Conservation (phyloP, 2,329 filamentous ascomycete genomes). For the Escovopsis sp. region DNA sequence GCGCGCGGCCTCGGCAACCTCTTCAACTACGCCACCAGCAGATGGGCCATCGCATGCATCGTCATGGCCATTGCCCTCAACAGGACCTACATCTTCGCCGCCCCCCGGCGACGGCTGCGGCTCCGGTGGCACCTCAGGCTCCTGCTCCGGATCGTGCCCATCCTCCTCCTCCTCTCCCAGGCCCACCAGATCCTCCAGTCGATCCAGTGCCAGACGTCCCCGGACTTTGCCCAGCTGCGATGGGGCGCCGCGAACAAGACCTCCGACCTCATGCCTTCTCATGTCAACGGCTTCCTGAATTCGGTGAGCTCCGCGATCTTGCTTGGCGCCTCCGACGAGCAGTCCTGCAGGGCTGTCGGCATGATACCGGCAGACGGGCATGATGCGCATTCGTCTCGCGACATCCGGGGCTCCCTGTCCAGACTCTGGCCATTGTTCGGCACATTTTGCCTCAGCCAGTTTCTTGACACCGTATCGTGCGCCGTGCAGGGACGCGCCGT, state of each 20-base stretch:
- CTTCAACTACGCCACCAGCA: slow-evolving; percentile 79
- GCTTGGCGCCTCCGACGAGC: slow-evolving; percentile 56
- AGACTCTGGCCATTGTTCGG: slow-evolving; percentile 62
- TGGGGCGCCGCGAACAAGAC: slow-evolving; percentile 53
- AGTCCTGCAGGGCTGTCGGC: slow-evolving; percentile 58
- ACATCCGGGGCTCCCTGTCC: slow-evolving; percentile 64
- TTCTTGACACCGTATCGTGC: slow-evolving; percentile 77
- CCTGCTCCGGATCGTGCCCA: slow-evolving; percentile 53
- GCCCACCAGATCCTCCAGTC: slow-evolving; percentile 60
- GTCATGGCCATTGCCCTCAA: slow-evolving; percentile 78
- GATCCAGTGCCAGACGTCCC: slow-evolving; percentile 81
- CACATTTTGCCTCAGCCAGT: slow-evolving; percentile 60
- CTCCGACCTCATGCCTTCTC: slow-evolving; percentile 54
- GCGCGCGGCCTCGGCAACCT: slow-evolving; percentile 66
- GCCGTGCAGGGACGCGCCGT: slow-evolving; percentile 71
- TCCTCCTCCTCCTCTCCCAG: slow-evolving; percentile 55
- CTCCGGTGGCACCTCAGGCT: slow-evolving; percentile 61
- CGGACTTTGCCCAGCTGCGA: slow-evolving; percentile 52
- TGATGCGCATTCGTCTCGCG: slow-evolving; percentile 31
- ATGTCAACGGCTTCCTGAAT: slow-evolving; percentile 57
- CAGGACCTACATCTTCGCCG: slow-evolving; percentile 84
- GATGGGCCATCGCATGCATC: slow-evolving; percentile 83
- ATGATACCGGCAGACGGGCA: slow-evolving; percentile 43
- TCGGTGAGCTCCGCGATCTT: slow-evolving; percentile 56
- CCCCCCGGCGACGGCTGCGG: slow-evolving; percentile 64